Percentiles rank a stretch among this genome's conserved stretches.
Conservation (phyloP, 139 green algal genomes). For the Nannochloris sp. region DNA sequence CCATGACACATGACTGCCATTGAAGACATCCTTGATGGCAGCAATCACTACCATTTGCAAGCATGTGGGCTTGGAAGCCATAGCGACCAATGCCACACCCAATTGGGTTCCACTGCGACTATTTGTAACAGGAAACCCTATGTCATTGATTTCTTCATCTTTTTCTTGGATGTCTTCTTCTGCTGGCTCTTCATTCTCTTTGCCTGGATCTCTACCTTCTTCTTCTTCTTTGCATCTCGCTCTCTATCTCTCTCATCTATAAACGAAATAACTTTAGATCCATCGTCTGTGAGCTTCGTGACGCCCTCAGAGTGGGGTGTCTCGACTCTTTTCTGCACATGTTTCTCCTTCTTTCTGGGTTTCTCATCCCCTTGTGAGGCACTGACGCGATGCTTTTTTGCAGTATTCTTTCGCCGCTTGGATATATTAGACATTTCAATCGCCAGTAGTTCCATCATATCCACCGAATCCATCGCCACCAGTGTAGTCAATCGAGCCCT, state of each 20-base stretch:
- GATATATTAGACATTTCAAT: background rate
- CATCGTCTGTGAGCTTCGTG: background rate
- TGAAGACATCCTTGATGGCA: too few species aligned
- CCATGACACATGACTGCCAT: too few species aligned
- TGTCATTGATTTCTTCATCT: background rate
- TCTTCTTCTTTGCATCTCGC: slow-evolving; percentile 12
- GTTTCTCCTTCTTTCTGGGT: slow-evolving; percentile 3
- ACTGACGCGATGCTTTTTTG: background rate
- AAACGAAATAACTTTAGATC: slow-evolving; percentile 1
- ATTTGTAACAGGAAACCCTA: background rate
- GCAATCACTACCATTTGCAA: too few species aligned
- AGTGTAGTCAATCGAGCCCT: slow-evolving; percentile 24
- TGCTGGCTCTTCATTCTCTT: background rate
- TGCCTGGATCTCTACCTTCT: slow-evolving; percentile 2
- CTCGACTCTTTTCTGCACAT: background rate
- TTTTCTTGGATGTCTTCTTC: background rate
- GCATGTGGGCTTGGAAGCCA: too few species aligned
- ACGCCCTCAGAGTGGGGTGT: background rate
- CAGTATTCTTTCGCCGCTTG: background rate
- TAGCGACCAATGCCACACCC: too few species aligned
- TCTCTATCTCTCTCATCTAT: slow-evolving; percentile 1
- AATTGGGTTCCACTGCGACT: too few species aligned
- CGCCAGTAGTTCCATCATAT: slow-evolving; percentile 1
- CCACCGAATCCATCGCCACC: slow-evolving; percentile 3
- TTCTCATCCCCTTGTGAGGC: too few species aligned